These are phyloP conservation scores for Morella rubra DNA, from an alignment of 306 rosid species.

Conservation along the genomic window DNA sequence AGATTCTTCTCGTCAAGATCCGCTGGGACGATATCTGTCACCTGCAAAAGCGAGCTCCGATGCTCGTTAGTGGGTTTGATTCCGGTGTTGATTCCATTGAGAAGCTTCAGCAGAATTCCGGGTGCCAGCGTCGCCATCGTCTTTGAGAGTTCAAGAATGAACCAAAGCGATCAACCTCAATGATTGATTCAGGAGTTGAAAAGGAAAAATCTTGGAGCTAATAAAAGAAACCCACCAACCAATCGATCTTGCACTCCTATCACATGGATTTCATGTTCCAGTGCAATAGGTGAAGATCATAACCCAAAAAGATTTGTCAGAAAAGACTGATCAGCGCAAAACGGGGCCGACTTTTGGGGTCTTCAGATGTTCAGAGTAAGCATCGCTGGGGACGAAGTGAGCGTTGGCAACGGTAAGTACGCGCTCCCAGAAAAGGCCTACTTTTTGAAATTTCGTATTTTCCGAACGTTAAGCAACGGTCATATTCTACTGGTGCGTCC, in stretches of 20 bases:
- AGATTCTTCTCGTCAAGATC: slow-evolving; percentile 81
- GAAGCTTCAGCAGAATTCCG: slow-evolving; percentile 76
- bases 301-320: not conserved
- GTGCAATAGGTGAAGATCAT: not conserved
- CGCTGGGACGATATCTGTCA: slow-evolving; percentile 89
- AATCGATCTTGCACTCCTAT: not conserved
- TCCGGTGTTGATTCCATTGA: slow-evolving; percentile 65
- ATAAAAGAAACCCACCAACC: not conserved
- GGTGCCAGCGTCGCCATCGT: slow-evolving; percentile 82
- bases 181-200: not conserved
- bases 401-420: slow-evolving; percentile 59
- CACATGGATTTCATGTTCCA: not conserved
- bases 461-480: slow-evolving; percentile 61
- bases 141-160: slow-evolving; percentile 6
- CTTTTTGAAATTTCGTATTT: slow-evolving; percentile 38
- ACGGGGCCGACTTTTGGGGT: not conserved
- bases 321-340: not conserved
- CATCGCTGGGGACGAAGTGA: slow-evolving; percentile 5
- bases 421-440: not conserved
- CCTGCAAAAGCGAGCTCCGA: slow-evolving; percentile 79
- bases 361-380: not conserved
- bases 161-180: not conserved
- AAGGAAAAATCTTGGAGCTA: not conserved
- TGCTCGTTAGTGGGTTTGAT: slow-evolving; percentile 72
- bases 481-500: slow-evolving; percentile 32